A percentile compares a stretch with the other conserved stretches of the same genome.
Evolutionary conservation across 1,139 yeast species (phyloP).

Genomic region (Suzukiozyma palmioleophila): DNA sequence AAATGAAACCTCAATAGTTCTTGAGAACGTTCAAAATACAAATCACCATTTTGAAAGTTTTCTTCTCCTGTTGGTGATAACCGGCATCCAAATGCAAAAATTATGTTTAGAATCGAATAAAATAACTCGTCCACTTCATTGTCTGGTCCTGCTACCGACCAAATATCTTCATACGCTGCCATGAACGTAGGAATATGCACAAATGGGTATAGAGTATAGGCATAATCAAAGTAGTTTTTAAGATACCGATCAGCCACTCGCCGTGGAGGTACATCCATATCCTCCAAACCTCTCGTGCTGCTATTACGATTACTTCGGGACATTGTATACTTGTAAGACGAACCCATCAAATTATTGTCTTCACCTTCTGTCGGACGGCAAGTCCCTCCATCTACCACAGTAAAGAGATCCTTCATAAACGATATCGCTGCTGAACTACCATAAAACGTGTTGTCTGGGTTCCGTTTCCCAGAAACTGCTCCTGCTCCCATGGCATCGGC

Average conservation of each 20-base stretch:
- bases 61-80: slow-evolving; percentile 10
- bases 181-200: slow-evolving; percentile 18
- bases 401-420: slow-evolving; percentile 8
- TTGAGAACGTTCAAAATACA: slow-evolving; percentile 11
- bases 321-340: slow-evolving; percentile 6
- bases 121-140: slow-evolving; percentile 10
- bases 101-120: slow-evolving; percentile 10
- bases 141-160: slow-evolving; percentile 6
- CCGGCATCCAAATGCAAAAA: slow-evolving; percentile 12
- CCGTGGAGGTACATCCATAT: slow-evolving; percentile 10
- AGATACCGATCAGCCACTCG: slow-evolving; percentile 10
- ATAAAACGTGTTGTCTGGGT: slow-evolving; percentile 4
- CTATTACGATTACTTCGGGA: slow-evolving; percentile 5
- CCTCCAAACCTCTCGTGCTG: slow-evolving; percentile 4
- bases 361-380: neutral
- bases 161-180: slow-evolving; percentile 17
- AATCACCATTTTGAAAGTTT: slow-evolving; percentile 6
- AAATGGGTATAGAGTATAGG: slow-evolving; percentile 16
- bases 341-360: neutral
- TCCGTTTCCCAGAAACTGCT: neutral
- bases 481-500: slow-evolving; percentile 8
- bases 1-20: slow-evolving; percentile 8
- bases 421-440: slow-evolving; percentile 9
- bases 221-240: slow-evolving; percentile 10
- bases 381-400: slow-evolving; percentile 5